Conservation (phyloP, 1,284 basidiomycete species). For the Ceratobasidium sp. region DNA sequence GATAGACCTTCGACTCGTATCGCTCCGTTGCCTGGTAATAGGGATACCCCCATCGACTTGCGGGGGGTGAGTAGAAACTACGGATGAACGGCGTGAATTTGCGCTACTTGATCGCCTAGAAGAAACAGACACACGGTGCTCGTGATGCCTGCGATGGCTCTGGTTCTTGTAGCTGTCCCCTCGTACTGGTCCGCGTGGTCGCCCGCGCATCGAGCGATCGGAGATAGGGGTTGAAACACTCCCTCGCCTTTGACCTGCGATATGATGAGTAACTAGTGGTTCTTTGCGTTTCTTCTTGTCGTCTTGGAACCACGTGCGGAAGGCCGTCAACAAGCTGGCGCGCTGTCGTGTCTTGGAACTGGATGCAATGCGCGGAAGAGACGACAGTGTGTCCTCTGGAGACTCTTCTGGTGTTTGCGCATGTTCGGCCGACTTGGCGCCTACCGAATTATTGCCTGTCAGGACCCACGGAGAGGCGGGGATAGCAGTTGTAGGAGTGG, state of each 20-base stretch:
- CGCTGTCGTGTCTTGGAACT: conserved; percentile 64
- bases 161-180: conserved; percentile 31
- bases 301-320: conserved; percentile 84
- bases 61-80: conserved; percentile 69
- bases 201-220: conserved; percentile 16
- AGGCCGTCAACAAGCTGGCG: conserved; percentile 76
- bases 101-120: conserved; percentile 84
- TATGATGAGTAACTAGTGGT: not conserved
- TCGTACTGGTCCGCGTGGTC: not conserved
- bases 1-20: conserved; percentile 71
- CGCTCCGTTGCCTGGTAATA: conserved; percentile 60
- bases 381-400: conserved; percentile 41
- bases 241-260: conserved; percentile 13
- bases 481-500: conserved; percentile 24
- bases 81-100: conserved; percentile 79
- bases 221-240: conserved; percentile 21
- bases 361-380: conserved; percentile 24
- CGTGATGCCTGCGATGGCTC: conserved; percentile 39
- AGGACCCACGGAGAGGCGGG: conserved; percentile 41
- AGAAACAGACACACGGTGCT: conserved; percentile 58
- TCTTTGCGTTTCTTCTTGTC: conserved; percentile 75
- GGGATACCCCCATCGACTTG: conserved; percentile 68
- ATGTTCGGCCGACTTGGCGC: conserved; percentile 59
- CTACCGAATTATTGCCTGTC: conserved; percentile 1
- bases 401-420: conserved; percentile 58